Conservation (phyloP, 2,329 filamentous ascomycete species). For the Metarhizium album region DNA sequence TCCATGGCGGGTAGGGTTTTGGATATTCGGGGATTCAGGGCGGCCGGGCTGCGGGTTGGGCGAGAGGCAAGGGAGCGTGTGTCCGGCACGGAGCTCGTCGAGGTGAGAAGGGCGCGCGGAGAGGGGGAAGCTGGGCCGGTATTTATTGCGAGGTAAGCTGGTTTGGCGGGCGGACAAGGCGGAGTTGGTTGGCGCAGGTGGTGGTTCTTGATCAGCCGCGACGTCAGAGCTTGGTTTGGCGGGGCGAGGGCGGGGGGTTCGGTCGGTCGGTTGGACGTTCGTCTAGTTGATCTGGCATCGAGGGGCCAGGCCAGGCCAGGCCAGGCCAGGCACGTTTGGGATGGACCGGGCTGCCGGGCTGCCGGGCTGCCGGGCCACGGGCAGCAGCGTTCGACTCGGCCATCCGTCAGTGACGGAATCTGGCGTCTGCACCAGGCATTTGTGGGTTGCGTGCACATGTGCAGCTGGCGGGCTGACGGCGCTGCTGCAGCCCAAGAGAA, state of each 20-base stretch:
- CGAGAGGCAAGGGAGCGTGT: background rate
- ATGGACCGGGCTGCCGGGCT: too few species aligned
- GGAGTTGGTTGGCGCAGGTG: background rate
- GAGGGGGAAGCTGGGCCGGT: background rate
- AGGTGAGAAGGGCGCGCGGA: background rate
- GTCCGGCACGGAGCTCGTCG: background rate
- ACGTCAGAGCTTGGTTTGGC: background rate
- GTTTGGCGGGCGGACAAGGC: background rate
- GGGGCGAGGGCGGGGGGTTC: background rate
- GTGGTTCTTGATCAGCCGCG: background rate
- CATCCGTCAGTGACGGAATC: too few species aligned
- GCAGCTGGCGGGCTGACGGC: background rate
- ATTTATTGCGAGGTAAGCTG: too few species aligned
- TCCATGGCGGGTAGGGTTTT: constrained; percentile 18
- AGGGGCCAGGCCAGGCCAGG: too few species aligned
- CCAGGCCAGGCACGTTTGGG: too few species aligned
- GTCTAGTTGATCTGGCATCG: too few species aligned
- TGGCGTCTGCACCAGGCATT: too few species aligned
- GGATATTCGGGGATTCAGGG: background rate
- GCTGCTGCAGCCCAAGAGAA: too few species aligned
- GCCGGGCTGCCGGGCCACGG: too few species aligned
- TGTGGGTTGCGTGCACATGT: too few species aligned
- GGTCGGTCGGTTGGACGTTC: too few species aligned
- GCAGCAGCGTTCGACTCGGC: too few species aligned
- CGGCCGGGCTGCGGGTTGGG: background rate